A percentile compares a stretch with the other conserved stretches of the same genome.
Conservation (phyloP, 2,329 filamentous ascomycete species). For the Fusarium sp. region DNA sequence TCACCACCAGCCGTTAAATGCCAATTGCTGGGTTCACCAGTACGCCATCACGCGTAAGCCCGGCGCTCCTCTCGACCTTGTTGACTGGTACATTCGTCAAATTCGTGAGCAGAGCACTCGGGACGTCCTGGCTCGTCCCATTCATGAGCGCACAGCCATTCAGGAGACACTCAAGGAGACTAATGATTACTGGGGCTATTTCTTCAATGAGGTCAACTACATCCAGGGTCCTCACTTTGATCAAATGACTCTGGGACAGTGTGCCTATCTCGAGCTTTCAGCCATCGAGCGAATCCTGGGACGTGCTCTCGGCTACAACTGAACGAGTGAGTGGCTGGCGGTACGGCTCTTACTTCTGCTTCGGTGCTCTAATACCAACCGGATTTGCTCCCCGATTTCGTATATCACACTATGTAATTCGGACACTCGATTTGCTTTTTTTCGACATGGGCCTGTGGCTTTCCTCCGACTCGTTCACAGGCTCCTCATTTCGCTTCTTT, state of each 20-base stretch:
- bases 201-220: conserved; percentile 62
- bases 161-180: conserved; percentile 51
- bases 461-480: not conserved
- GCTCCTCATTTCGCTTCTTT: conserved; percentile 3
- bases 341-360: not conserved
- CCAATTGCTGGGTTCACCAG: conserved; percentile 64
- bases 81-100: conserved; percentile 69
- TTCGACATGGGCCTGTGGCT: conserved; percentile 3
- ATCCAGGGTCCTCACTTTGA: conserved; percentile 59
- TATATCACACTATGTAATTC: not conserved
- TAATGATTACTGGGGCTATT: conserved; percentile 64
- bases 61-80: conserved; percentile 62
- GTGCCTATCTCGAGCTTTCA: conserved; percentile 60
- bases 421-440: conserved; percentile 1
- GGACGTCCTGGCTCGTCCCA: conserved; percentile 54
- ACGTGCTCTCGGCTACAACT: conserved; percentile 52
- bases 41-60: conserved; percentile 65
- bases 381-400: not conserved
- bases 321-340: not conserved
- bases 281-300: conserved; percentile 64
- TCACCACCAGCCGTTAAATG: conserved; percentile 62
- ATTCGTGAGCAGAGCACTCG: conserved; percentile 66
- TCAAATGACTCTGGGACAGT: conserved; percentile 60
- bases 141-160: conserved; percentile 58
- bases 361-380: not conserved